Evolutionary conservation across 2,329 filamentous ascomycete genomes (phyloP).

Genomic region (Nemania diffusa): DNA sequence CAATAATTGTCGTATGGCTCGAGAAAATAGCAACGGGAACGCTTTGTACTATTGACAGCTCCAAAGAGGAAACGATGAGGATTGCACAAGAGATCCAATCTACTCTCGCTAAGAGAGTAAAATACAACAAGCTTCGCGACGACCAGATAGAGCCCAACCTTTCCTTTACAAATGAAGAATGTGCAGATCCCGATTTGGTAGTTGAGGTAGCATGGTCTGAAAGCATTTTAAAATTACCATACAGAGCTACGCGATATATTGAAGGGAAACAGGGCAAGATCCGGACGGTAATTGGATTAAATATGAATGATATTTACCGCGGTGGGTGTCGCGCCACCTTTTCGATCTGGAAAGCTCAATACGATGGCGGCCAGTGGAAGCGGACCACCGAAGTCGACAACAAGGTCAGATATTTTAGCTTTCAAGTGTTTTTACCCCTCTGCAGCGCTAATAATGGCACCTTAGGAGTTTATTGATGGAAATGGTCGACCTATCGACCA

Average conservation of each 20-base stretch:
- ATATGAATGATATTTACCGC: constrained; percentile 21
- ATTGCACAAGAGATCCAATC: constrained; percentile 6
- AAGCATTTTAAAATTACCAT: neutral
- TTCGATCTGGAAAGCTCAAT: constrained; percentile 17
- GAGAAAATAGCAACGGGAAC: neutral
- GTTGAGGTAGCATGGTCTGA: constrained; percentile 25
- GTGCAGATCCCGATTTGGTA: neutral
- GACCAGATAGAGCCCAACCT: constrained; percentile 14
- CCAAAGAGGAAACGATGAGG: constrained; percentile 2
- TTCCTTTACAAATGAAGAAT: neutral
- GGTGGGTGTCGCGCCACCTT: constrained; percentile 9
- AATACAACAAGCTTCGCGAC: neutral
- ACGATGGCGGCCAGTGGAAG: constrained; percentile 8
- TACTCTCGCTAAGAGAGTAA: neutral
- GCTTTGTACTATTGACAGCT: neutral
- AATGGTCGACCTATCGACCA: neutral
- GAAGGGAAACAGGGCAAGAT: neutral
- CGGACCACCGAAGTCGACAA: neutral
- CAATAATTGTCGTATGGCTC: constrained; percentile 11
- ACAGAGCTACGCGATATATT: constrained; percentile 19
- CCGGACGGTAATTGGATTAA: constrained; percentile 20
- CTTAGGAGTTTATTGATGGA: constrained; percentile 10
- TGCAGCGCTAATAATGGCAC: neutral
- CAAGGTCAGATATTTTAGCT: neutral
- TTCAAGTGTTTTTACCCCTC: neutral